Evolutionary conservation across 331 rosid species (phyloP), one percentile per base, ranked within the genome.

Genomic region (Malus hybrid): DNA sequence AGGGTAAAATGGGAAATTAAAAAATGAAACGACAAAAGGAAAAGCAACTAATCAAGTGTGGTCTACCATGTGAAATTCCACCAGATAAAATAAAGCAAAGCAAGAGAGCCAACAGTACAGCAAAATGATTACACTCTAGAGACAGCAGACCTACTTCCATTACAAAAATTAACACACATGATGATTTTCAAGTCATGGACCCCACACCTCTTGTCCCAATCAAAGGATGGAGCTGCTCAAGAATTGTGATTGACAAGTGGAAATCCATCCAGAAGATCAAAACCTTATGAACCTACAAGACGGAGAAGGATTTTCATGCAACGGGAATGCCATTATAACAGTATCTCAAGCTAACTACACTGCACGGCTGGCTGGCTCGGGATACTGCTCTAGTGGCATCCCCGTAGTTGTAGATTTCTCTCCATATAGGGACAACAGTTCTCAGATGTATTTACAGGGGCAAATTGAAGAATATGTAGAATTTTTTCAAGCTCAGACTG

Each of bases 1-100:
- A 11, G 28, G 36, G 36, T 15, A 7, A 14, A 42, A 16, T 60
- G 57, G 56, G 60, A 31, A 69, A 34, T 27, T 6, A 14, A 20
- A 27, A 52, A 3, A 16, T 28, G 14, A n/a, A 31, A 11, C 0
- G 7, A 34, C 16, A 33, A 7, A 19, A 3, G 20, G n/a, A 48
- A 33, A 32, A 9, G 24, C 20, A 42, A 42, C 48, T 10, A 3
- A 42, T 10, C 46, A 68, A 20, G 39, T 8, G 72, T 66, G 73
- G 66, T 63, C 80, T n/a, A 69, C 76, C 80, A 80, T 64, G 77
- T 80, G 83, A 75, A 13, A 56, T n/a, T 11, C 54, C 20, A 69
- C 76, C 69, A 18, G 5, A 19, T 52, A 9, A 36, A 42, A 42
- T 10, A 42, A 0, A 31, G 3, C 16, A 27, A 33, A 31, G 34